Percentiles rank a stretch among this genome's conserved stretches.
Conservation (phyloP, 108 stramenopile genomes). For the Aurantiochytrium sp. region DNA sequence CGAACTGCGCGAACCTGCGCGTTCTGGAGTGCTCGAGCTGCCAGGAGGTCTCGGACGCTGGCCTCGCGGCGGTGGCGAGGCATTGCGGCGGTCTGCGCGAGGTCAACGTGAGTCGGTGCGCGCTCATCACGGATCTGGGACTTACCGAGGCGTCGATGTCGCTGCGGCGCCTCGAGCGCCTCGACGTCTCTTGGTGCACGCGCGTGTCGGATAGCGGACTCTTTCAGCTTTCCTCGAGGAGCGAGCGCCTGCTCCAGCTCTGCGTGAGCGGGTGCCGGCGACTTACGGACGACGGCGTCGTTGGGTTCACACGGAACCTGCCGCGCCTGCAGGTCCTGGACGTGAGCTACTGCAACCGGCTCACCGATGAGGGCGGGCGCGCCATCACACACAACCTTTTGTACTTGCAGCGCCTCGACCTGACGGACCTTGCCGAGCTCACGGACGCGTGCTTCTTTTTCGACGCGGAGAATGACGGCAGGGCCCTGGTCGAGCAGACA, state of each 20-base stretch:
- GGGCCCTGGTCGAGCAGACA: conserved; percentile 7
- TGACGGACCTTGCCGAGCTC: conserved; percentile 33
- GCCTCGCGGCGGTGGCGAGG: not conserved
- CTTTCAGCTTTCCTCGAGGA: conserved; percentile 17
- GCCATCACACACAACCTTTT: conserved; percentile 38
- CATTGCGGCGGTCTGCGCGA: not conserved
- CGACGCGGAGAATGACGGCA: conserved; percentile 31
- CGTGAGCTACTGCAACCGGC: conserved; percentile 27
- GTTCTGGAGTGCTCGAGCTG: not conserved
- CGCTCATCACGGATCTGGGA: not conserved
- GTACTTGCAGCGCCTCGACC: conserved; percentile 22
- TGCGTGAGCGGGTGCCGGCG: conserved; percentile 11
- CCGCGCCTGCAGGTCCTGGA: conserved; percentile 26
- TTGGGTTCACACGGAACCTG: conserved; percentile 22
- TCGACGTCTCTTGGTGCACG: not conserved
- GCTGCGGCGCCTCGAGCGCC: not conserved
- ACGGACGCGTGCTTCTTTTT: conserved; percentile 38
- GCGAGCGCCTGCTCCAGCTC: not conserved
- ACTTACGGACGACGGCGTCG: conserved; percentile 38
- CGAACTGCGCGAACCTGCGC: not conserved
- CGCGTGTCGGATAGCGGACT: not conserved
- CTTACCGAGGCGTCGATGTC: not conserved
- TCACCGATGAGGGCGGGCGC: conserved; percentile 28
- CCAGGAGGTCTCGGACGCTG: conserved; percentile 17
- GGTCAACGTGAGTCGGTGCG: conserved; percentile 32